Conservation (phyloP, 2,329 filamentous ascomycete species). For the Exophiala phaeomuriformis region DNA sequence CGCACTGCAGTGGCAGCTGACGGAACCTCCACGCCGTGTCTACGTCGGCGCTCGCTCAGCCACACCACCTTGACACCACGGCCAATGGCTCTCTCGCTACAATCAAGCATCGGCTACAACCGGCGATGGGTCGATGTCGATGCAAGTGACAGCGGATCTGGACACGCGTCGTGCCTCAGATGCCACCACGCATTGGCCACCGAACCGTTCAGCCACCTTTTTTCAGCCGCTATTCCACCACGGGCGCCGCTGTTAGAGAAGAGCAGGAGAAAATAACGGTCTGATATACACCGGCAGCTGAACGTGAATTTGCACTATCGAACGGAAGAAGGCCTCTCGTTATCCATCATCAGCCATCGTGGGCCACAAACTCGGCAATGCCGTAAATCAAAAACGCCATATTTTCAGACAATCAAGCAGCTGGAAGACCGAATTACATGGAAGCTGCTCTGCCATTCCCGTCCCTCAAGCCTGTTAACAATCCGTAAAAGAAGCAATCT, state of each 20-base stretch:
- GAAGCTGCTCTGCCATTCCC: background rate
- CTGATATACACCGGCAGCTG: too few relatives aligned
- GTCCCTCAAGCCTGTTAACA: background rate
- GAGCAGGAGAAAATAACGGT: too few relatives aligned
- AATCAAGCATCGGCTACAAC: background rate
- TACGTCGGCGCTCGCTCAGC: background rate
- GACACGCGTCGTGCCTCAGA: background rate
- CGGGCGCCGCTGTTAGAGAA: too few relatives aligned
- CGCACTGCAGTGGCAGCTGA: conserved; percentile 1
- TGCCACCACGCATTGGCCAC: background rate
- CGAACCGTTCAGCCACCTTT: background rate
- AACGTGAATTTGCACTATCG: too few relatives aligned
- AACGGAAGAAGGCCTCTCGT: too few relatives aligned
- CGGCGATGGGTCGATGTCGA: background rate
- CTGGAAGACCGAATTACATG: background rate
- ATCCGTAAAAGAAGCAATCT: background rate
- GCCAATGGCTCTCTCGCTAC: background rate
- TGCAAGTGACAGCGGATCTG: background rate
- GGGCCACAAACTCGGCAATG: too few relatives aligned
- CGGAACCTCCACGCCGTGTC: background rate
- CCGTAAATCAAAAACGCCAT: too few relatives aligned
- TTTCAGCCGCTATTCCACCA: background rate
- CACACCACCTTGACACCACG: background rate
- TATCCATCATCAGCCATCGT: too few relatives aligned
- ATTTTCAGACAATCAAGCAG: background rate